phyloP scores from a whole-genome alignment of 202 grass and related monocot genomes.

The Zoysia matrella region DNA sequence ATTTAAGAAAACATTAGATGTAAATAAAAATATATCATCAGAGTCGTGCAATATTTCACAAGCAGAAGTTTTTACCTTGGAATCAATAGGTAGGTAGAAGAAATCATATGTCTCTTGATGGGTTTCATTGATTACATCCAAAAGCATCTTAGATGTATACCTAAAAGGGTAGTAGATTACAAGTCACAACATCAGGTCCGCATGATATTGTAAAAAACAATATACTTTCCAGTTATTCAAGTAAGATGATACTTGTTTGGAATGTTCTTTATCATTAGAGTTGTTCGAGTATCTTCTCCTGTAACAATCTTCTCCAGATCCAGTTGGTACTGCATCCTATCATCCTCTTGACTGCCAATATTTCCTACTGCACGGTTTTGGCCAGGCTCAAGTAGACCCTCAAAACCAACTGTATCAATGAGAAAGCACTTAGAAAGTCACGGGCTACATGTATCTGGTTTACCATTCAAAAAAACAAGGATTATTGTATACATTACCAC shows the following conservation, averaged over 20 bases:
- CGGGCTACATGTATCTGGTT: slow-evolving; percentile 8
- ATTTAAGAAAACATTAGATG: too few relatives aligned
- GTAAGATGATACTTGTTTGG: slow-evolving; percentile 57
- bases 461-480: slow-evolving; percentile 34
- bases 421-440: slow-evolving; percentile 26
- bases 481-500: slow-evolving; percentile 33
- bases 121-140: slow-evolving; percentile 56
- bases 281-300: slow-evolving; percentile 51
- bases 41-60: neutral
- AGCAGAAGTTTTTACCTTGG: slow-evolving; percentile 43
- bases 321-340: slow-evolving; percentile 54
- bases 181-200: slow-evolving; percentile 18
- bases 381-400: slow-evolving; percentile 41
- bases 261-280: slow-evolving; percentile 70
- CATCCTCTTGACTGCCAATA: slow-evolving; percentile 37
- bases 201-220: neutral
- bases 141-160: slow-evolving; percentile 65
- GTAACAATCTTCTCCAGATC: slow-evolving; percentile 59
- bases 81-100: slow-evolving; percentile 64
- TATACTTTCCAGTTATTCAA: neutral
- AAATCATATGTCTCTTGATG: slow-evolving; percentile 60
- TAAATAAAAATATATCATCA: too few relatives aligned
- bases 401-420: slow-evolving; percentile 33
- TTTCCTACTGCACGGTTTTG: slow-evolving; percentile 33
- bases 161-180: slow-evolving; percentile 35